Base-by-base conservation (phyloP, 768 basidiomycete species). In the Pleurotus giganteus region DNA sequence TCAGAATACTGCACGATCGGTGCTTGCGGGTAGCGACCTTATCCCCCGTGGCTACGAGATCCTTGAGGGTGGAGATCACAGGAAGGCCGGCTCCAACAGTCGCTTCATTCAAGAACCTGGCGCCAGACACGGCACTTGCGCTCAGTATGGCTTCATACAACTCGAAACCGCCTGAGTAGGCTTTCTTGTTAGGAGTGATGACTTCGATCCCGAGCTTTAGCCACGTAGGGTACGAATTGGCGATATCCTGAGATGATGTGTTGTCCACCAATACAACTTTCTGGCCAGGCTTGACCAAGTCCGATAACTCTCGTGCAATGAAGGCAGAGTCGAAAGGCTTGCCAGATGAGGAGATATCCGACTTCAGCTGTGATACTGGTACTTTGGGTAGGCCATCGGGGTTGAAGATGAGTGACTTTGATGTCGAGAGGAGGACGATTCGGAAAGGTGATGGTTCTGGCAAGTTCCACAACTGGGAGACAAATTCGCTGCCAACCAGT, bases 101-200 rank as follows among this genome's bases (percentile, higher is more conserved):
- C 1, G 89, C 79, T 71, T 99, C 97, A 60, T 91, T 86, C 59
- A 90, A 73, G 66, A 85, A 89, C 58, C 82, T 77, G n/a, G 86
- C 82, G 3, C 85, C 82, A 50, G 81, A 79, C 55, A 76, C 76
- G 54, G 73, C 69, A 57, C 81, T 82, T 2, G 89, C 83, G 4
- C 64, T 64, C 21, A 88, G 58, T 59, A 98, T 94, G 21, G 72
- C 68, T 49, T 88, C 73, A 66, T 89, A 98, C 32, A 97, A 73
- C 17, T 60, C 62, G 26, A 85, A 72, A 17, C 83, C 75, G 0
- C 88, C 87, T 12, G 93, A 95, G 66, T 87, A 93, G 0, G 90
- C 97, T 72, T 98, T 98, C 72, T 99, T 99, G 79, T 98, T 99
- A 13, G 97, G 96, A 1, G 97, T 99, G 43, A 96, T 84, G 62